Evolutionary conservation across 139 green algal species (phyloP).

Genomic region (Tetradesmus obliquus): DNA sequence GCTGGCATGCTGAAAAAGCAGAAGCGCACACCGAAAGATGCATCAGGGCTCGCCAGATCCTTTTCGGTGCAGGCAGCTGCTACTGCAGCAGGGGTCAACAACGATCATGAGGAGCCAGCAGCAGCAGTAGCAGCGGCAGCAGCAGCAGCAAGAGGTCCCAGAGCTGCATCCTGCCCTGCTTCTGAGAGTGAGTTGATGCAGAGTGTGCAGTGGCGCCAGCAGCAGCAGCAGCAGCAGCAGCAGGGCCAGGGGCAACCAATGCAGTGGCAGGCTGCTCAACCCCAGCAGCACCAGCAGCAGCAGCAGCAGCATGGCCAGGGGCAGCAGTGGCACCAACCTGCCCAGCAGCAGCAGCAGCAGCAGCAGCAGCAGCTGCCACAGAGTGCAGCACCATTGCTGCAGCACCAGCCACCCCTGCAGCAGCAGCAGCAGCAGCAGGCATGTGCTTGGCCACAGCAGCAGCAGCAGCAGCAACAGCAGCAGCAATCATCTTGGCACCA

Average conservation of each 20-base stretch:
- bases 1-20: not conserved
- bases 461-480: not conserved
- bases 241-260: not conserved
- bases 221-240: not conserved
- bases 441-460: not conserved
- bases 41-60: not conserved
- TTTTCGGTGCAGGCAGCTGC: not conserved
- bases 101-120: too few relatives aligned
- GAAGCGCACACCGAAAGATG: not conserved
- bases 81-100: not conserved
- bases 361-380: not conserved
- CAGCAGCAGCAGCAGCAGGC: not conserved
- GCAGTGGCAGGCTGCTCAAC: not conserved
- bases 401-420: not conserved
- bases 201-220: not conserved
- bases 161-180: not conserved
- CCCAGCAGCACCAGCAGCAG: not conserved
- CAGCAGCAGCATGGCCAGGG: not conserved
- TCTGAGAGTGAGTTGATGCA: not conserved
- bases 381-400: not conserved
- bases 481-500: not conserved
- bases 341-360: not conserved
- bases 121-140: not conserved
- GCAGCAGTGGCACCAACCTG: not conserved
- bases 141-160: not conserved